A percentile compares a stretch with the other conserved stretches of the same genome.
phyloP scores from a whole-genome alignment of 768 basidiomycete genomes.

The Nidularia pulvinata region DNA sequence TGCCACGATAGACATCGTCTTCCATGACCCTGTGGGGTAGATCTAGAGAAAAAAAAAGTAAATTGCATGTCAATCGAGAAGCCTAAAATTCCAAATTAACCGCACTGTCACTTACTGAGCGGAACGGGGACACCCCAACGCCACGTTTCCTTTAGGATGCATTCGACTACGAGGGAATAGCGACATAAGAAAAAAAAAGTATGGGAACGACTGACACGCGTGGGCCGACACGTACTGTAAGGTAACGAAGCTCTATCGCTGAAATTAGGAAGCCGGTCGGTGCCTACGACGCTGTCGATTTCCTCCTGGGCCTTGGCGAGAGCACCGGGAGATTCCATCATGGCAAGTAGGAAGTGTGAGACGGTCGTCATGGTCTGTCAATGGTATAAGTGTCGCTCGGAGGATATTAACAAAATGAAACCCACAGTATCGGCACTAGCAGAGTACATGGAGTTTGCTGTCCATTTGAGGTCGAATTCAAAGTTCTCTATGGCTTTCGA shows the following conservation, averaged over 20 bases:
- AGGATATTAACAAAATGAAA: background rate
- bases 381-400: background rate
- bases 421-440: constrained; percentile 67
- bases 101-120: constrained; percentile 35
- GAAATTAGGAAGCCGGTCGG: constrained; percentile 56
- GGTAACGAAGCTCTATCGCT: constrained; percentile 55
- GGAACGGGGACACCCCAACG: constrained; percentile 62
- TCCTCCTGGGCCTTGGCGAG: constrained; percentile 18
- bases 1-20: constrained; percentile 60
- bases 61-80: background rate
- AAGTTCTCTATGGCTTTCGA: constrained; percentile 34
- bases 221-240: constrained; percentile 35
- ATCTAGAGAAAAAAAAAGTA: constrained; percentile 26
- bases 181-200: background rate
- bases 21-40: constrained; percentile 67
- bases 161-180: constrained; percentile 33
- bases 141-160: constrained; percentile 51
- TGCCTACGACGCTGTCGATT: constrained; percentile 19
- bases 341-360: constrained; percentile 64
- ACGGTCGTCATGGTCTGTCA: constrained; percentile 54
- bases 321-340: constrained; percentile 52
- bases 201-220: background rate
- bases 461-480: constrained; percentile 76
- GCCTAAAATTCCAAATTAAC: background rate
- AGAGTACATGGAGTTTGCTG: constrained; percentile 82